phyloP scores from a whole-genome alignment of 2,329 filamentous ascomycete species.

The Diatrype stigma region DNA sequence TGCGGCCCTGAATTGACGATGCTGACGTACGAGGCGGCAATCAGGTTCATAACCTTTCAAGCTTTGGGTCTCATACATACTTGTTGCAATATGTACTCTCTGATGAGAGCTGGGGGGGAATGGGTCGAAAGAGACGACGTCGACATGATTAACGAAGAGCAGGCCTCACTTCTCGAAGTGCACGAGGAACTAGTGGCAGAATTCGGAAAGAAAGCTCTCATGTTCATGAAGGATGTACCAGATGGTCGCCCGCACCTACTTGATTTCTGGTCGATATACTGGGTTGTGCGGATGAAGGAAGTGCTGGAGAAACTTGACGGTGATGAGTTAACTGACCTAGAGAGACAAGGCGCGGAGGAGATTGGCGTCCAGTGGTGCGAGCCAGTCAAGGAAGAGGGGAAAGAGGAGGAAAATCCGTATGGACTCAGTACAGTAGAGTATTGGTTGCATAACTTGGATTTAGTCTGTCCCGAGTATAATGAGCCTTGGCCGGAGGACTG shows the following conservation, averaged over 20 bases:
- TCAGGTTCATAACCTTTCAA: conserved; percentile 1
- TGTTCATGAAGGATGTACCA: neutral
- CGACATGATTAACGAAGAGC: neutral
- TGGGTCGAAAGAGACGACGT: neutral
- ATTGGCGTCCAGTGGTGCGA: conserved; percentile 1
- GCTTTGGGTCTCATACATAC: neutral
- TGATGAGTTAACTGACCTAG: neutral
- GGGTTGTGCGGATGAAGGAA: neutral
- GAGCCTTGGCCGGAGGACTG: neutral
- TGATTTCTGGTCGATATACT: neutral
- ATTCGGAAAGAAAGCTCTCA: neutral
- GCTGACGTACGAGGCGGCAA: neutral
- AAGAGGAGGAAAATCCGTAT: neutral
- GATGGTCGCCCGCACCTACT: neutral
- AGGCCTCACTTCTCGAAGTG: neutral
- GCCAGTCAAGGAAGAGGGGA: neutral
- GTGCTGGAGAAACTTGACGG: neutral
- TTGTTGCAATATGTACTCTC: neutral
- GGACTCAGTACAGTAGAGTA: neutral
- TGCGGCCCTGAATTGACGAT: neutral
- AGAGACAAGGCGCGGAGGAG: conserved; percentile 1
- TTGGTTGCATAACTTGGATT: conserved; percentile 1
- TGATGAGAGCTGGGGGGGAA: neutral
- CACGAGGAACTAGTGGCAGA: conserved; percentile 2
- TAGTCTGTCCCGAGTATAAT: neutral